A percentile compares a stretch with the other conserved stretches of the same genome.
phyloP scores from a whole-genome alignment of 176 grass and related monocot species.

The Phyllostachys edulis region DNA sequence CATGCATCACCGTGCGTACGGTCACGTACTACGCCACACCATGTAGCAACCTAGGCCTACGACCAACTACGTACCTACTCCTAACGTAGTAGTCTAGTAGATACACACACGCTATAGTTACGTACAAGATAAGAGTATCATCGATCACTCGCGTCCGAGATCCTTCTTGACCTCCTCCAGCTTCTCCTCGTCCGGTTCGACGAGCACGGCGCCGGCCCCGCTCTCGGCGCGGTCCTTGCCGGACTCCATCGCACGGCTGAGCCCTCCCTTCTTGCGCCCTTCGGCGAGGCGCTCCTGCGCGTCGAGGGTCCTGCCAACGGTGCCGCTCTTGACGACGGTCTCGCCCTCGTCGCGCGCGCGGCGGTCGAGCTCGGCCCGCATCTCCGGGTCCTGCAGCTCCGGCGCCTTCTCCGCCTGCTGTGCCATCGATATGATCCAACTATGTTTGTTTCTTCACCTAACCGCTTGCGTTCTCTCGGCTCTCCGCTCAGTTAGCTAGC shows the following conservation, averaged over 20 bases:
- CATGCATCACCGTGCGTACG: not conserved
- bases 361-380: constrained; percentile 33
- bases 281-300: constrained; percentile 46
- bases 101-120: not conserved
- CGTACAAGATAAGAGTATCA: not conserved
- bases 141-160: not conserved
- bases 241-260: constrained; percentile 21
- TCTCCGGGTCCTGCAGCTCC: constrained; percentile 33
- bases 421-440: not conserved
- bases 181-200: constrained; percentile 34
- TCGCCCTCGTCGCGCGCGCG: constrained; percentile 26
- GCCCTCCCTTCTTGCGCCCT: constrained; percentile 42
- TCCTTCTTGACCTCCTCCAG: constrained; percentile 14
- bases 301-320: constrained; percentile 28
- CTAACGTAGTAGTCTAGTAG: too few relatives aligned
- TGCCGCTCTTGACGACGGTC: constrained; percentile 29
- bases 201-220: not conserved
- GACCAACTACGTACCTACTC: not conserved
- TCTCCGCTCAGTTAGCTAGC: not conserved
- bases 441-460: not conserved
- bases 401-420: constrained; percentile 29
- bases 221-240: constrained; percentile 24
- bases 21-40: not conserved
- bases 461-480: not conserved
- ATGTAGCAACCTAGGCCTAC: not conserved